Percentiles rank a stretch among this genome's conserved stretches.
phyloP scores from a whole-genome alignment of 345 rosid species.

The Tarenaya hassleriana region DNA sequence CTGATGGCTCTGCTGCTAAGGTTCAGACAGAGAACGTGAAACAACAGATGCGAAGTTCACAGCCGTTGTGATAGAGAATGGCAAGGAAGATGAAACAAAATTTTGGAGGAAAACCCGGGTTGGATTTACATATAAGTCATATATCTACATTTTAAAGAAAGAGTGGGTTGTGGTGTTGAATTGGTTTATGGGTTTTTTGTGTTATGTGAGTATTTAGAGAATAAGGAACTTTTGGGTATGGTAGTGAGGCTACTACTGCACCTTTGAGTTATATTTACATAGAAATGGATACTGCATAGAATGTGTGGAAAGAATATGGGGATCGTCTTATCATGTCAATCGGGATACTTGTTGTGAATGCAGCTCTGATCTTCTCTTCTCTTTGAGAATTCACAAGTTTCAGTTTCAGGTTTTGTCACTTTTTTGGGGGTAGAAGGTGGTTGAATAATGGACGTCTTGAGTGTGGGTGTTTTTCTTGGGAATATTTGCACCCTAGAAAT shows the following conservation, averaged over 20 bases:
- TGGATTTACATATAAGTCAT: constrained; percentile 23
- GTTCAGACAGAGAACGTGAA: constrained; percentile 43
- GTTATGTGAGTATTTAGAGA: constrained; percentile 31
- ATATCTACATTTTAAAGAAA: constrained; percentile 14
- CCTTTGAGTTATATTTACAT: constrained; percentile 22
- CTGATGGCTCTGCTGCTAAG: constrained; percentile 48
- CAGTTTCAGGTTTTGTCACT: no score
- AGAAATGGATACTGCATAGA: constrained; percentile 7
- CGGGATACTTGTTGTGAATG: no score
- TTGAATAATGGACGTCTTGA: no score
- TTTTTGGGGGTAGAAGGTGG: no score
- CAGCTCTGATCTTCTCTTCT: no score
- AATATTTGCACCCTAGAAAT: no score
- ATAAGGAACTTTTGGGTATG: constrained; percentile 16
- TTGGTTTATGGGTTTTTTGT: constrained; percentile 53
- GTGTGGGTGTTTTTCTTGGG: no score
- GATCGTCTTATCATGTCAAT: no score
- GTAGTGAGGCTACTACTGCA: constrained; percentile 5
- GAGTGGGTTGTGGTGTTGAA: constrained; percentile 44
- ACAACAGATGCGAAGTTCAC: constrained; percentile 64
- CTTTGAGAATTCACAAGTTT: no score
- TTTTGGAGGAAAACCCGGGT: constrained; percentile 53
- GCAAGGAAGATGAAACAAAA: constrained; percentile 37
- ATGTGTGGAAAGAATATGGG: neutral
- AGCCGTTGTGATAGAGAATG: constrained; percentile 38